Base-by-base conservation (phyloP, 139 green algal genomes). In the Protoeuglena noctilucae region DNA sequence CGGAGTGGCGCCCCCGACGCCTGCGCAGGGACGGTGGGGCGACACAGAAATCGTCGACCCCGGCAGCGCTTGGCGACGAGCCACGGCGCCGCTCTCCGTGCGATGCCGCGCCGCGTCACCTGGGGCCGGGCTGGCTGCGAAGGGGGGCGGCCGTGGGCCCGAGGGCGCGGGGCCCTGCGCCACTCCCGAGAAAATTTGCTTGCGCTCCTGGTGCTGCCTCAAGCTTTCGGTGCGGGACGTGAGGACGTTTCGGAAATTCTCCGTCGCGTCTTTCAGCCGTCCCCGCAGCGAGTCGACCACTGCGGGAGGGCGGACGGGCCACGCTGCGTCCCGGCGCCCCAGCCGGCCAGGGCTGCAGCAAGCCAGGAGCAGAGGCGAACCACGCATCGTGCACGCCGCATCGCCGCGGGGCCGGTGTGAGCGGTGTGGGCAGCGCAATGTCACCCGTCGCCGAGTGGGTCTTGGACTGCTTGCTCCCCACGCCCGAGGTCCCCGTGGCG, bases 171-270 rank as follows among this genome's bases (percentile, higher is more conserved):
- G 5, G 12, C 50, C 29, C n/a, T 56, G n/a, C 55, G 23, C 40
- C 39, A 22, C n/a, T 17, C 59, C 46, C 14, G 81, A 93, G 67
- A 95, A 96, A 19, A 94, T 74, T 59, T 86, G 71, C 29, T 81
- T 72, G 34, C 88, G 69, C 46, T 84, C 74, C 45, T 80, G 65
- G 56, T 93, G 75, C 22, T 70, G 71, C 57, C 92, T 91, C 1
- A 95, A 52, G 56, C 80, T 93, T 34, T 97, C 88, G 0, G 78
- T 93, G 23, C 89, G 70, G 53, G 84, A 45, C 0, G 81, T 95
- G n/a, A 98, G 75, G 39, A 93, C 83, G 47, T 96, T 84, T 58
- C 93, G 89, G 57, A 98, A 95, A 58, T 81, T 61, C 56, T 84
- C 82, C 19, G 87, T 91, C 2, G 87, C 72, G 41, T 82, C 80